Conservation (phyloP, 345 rosid species). For the Eucalyptus erythrocorys region DNA sequence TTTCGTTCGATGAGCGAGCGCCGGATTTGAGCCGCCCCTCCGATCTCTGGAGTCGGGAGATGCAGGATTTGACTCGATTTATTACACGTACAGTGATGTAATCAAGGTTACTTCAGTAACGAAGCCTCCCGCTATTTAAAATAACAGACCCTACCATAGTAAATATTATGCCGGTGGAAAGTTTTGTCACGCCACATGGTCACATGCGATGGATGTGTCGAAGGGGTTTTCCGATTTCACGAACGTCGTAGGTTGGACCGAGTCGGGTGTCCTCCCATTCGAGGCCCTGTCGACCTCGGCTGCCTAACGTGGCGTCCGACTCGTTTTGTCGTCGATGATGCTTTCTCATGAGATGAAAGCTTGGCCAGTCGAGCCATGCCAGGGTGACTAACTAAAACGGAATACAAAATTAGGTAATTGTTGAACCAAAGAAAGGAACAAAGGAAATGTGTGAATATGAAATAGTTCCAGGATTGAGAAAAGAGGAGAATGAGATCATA, state of each 20-base stretch:
- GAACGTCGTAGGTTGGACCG: neutral
- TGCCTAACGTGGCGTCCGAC: neutral
- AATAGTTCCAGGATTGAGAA: neutral
- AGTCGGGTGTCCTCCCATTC: neutral
- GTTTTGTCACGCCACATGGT: neutral
- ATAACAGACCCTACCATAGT: neutral
- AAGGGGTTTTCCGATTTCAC: neutral
- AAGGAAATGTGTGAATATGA: neutral
- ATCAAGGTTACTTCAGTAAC: neutral
- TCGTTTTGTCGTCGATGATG: neutral
- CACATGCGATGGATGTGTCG: neutral
- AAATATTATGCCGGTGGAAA: neutral
- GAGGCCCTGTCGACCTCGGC: neutral
- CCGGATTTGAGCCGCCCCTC: neutral
- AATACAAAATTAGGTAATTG: neutral
- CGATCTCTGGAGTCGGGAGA: neutral
- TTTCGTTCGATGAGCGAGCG: neutral
- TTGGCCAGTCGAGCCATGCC: neutral
- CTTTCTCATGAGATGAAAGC: neutral
- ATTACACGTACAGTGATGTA: neutral
- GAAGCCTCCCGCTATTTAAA: neutral
- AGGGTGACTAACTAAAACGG: neutral
- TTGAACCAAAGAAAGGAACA: neutral
- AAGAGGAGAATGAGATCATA: neutral
- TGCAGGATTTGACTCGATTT: neutral